Conservation (phyloP, 2,329 filamentous ascomycete genomes). For the Sporothrix inflata region DNA sequence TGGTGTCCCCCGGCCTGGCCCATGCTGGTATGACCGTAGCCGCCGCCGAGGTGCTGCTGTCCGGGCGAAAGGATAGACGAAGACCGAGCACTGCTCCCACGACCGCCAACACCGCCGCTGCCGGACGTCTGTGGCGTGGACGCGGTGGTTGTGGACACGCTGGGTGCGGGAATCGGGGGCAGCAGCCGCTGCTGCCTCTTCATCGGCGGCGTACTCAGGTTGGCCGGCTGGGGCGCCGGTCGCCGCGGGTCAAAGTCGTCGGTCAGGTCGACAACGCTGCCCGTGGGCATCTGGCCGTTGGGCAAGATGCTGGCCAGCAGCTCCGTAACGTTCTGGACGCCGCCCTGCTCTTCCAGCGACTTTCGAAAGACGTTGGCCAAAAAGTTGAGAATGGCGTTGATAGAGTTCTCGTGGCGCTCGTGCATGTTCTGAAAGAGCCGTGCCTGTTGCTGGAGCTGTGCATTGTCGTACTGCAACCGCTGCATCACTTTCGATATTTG, state of each 20-base stretch:
- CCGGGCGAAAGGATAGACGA: constrained; percentile 25
- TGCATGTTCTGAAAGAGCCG: constrained; percentile 88
- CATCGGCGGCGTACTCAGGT: constrained; percentile 45
- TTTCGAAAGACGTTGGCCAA: constrained; percentile 95
- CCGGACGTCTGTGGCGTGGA: background rate
- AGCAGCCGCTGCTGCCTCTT: constrained; percentile 60
- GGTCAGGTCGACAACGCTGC: constrained; percentile 61
- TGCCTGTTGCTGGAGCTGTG: constrained; percentile 85
- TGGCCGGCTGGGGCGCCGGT: constrained; percentile 40
- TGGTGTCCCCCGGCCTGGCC: constrained; percentile 20
- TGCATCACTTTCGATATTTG: constrained; percentile 82
- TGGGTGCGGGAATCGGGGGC: constrained; percentile 52
- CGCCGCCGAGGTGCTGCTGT: constrained; percentile 35
- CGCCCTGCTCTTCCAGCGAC: constrained; percentile 82
- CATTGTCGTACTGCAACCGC: constrained; percentile 81
- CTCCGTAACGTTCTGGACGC: constrained; percentile 76
- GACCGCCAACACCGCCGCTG: background rate
- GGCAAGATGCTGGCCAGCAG: constrained; percentile 79
- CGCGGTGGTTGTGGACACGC: constrained; percentile 28
- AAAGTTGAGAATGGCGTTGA: constrained; percentile 98
- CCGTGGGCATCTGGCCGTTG: constrained; percentile 50
- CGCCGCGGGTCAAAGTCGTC: constrained; percentile 60
- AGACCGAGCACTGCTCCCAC: constrained; percentile 17
- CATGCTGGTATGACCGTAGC: background rate
- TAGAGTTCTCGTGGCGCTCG: constrained; percentile 96